Base-by-base conservation (phyloP, 345 rosid genomes). In the Hypericum androsaemum region DNA sequence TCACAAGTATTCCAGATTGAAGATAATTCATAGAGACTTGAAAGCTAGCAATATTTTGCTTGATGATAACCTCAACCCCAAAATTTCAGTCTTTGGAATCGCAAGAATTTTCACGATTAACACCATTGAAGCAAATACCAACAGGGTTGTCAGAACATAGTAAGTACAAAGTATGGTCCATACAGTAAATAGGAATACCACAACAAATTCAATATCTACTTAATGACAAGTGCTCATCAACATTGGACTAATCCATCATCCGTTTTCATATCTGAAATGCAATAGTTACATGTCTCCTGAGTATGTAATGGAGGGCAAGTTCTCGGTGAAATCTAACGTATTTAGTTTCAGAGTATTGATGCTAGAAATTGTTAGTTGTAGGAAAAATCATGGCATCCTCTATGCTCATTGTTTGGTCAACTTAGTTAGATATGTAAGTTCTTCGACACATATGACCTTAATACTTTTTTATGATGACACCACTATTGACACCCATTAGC, bases 101-200 rank as follows among this genome's bases (percentile, higher is more conserved):
- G 50, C 50, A 2, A 17, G 50, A 8, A 46, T 46, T 46, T 46
- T 46, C 22, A 14, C 9, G 10, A 46, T 16, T 4, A 46, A 46
- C 22, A 32, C 6, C 0, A 10, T 46, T 9, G 50, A 46, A 14
- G 50, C 50, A 0, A 46, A 46, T 16, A 46, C 50, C 15, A 46
- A 46, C 22, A 46, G 50, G 50, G 50, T 46, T 46, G 50, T 46
- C 5, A 16, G 50, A 17, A 46, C 50, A 46, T 46, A 46, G 50
- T 46, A 46, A 46, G 50, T 46, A 13, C 32, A 22, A 22, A 22
- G 4, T 1, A 22, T 22, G 32, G 32, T 22, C 4, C 32, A 22
- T 22, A 1, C 32, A 1, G 32, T 22, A 22, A 22, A 22, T 22
- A 22, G 32, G 4, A 22, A 22, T 22, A 22, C 32, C 32, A 22